These are phyloP conservation scores for Alternaria gaisen DNA, from an alignment of 2,329 filamentous ascomycete species.

Conservation along the genomic window DNA sequence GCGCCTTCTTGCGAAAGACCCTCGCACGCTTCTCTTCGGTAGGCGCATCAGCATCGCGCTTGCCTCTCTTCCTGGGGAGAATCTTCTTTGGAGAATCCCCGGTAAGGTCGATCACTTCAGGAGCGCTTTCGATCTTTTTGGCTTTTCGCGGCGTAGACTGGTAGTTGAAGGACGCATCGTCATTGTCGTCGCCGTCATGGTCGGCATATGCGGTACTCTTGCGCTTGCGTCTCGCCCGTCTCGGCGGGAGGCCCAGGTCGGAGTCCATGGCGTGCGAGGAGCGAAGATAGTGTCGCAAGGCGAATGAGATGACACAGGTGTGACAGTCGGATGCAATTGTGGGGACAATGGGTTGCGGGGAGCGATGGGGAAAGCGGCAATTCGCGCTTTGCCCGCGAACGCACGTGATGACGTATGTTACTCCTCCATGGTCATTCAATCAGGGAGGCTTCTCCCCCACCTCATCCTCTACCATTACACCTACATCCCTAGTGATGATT, in stretches of 20 bases:
- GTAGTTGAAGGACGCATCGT: conserved; percentile 3
- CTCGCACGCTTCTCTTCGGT: conserved; percentile 44
- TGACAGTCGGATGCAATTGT: not conserved
- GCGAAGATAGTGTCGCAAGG: not conserved
- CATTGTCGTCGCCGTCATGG: conserved; percentile 21
- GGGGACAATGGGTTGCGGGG: not conserved
- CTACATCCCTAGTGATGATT: not conserved
- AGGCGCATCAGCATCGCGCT: conserved; percentile 23
- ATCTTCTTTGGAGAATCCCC: conserved; percentile 23
- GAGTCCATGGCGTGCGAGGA: conserved; percentile 1
- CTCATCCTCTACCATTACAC: not conserved
- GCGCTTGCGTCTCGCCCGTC: conserved; percentile 32
- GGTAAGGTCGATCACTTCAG: conserved; percentile 19
- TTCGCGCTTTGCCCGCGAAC: conserved; percentile 12
- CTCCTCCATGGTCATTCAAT: not conserved
- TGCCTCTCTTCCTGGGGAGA: conserved; percentile 26
- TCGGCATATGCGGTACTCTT: conserved; percentile 24
- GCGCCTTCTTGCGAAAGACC: conserved; percentile 51
- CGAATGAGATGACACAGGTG: not conserved
- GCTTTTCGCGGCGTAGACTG: conserved; percentile 16
- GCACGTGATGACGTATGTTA: conserved; percentile 22
- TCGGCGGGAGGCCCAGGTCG: not conserved
- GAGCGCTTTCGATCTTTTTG: conserved; percentile 7
- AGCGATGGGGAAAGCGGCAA: not conserved
- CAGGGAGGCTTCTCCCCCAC: not conserved